Percentiles rank a stretch among this genome's conserved stretches.
These are phyloP conservation scores for Metschnikowia proteae DNA, from an alignment of 805 yeast genomes.

Conservation along the genomic window DNA sequence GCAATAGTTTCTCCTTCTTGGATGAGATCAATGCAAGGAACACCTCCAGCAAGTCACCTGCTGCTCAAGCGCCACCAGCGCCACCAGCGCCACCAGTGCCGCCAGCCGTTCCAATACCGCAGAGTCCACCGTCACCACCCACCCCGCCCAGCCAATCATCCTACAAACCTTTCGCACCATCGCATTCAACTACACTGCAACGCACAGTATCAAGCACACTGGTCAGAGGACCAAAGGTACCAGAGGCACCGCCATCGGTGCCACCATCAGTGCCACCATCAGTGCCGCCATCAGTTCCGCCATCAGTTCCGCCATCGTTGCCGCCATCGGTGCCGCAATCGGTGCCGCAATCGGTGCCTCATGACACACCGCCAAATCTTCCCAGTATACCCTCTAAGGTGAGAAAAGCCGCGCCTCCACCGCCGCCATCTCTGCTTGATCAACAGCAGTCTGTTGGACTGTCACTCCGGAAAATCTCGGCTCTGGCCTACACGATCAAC, in stretches of 20 bases:
- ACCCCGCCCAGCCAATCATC: conserved; percentile 13
- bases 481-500: conserved; percentile 63
- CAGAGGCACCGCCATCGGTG: not conserved
- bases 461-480: conserved; percentile 56
- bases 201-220: not conserved
- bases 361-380: conserved; percentile 9
- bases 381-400: conserved; percentile 6
- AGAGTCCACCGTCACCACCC: conserved; percentile 11
- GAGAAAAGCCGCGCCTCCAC: conserved; percentile 30
- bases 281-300: conserved; percentile 7
- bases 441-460: conserved; percentile 47
- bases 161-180: not conserved
- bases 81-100: conserved; percentile 17
- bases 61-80: conserved; percentile 20
- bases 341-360: conserved; percentile 18
- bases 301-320: conserved; percentile 9
- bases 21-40: conserved; percentile 7
- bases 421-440: conserved; percentile 27
- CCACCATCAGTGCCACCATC: conserved; percentile 1
- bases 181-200: not conserved
- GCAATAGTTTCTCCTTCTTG: conserved; percentile 7
- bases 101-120: conserved; percentile 16
- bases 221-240: not conserved
- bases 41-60: conserved; percentile 4
- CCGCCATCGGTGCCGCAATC: conserved; percentile 19